Conservation (phyloP, 73 alveolate species). For the Paramecium sonneborni region DNA sequence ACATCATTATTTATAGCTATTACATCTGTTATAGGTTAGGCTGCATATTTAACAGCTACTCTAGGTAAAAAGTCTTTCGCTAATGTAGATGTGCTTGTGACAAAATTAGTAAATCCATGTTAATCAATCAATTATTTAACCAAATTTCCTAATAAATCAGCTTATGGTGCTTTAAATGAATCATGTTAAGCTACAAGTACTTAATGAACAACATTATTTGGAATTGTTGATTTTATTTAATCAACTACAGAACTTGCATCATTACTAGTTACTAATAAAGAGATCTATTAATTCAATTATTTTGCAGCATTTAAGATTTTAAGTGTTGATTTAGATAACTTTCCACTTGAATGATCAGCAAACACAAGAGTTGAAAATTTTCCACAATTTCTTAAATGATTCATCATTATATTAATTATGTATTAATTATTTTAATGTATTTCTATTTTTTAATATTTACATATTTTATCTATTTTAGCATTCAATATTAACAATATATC, state of each 20-base stretch:
- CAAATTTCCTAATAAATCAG: conserved; percentile 65
- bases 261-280: conserved; percentile 56
- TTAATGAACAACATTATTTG: conserved; percentile 63
- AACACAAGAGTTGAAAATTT: conserved; percentile 75
- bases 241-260: conserved; percentile 43
- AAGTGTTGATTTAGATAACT: conserved; percentile 65
- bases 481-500: background rate
- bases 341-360: conserved; percentile 79
- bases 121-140: conserved; percentile 54
- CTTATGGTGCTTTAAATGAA: conserved; percentile 73
- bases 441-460: background rate
- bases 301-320: conserved; percentile 75
- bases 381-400: conserved; percentile 12
- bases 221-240: conserved; percentile 18
- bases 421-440: background rate
- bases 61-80: conserved; percentile 91
- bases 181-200: conserved; percentile 66
- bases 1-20: conserved; percentile 72
- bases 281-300: conserved; percentile 69
- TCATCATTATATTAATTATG: background rate
- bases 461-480: background rate
- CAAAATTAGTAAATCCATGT: conserved; percentile 66
- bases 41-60: conserved; percentile 81
- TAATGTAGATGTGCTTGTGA: conserved; percentile 74
- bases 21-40: conserved; percentile 92